Evolutionary conservation across 208 protist species (phyloP), one percentile per base, ranked within the genome.

Genomic region (Trypanosoma rangeli): DNA sequence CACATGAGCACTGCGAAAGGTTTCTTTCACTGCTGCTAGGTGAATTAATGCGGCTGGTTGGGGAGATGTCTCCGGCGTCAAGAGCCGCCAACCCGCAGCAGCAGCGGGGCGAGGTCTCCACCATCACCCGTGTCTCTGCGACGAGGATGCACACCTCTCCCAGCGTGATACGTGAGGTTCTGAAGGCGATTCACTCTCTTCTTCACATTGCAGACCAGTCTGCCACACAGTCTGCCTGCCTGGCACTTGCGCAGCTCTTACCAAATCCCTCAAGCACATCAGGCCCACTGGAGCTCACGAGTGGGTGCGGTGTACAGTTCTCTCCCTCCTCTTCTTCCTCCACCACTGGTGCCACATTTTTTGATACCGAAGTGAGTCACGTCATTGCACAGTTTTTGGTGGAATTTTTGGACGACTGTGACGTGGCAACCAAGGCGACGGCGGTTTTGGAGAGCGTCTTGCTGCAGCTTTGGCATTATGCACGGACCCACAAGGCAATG

Each of bases 11-110:
- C 63, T 80, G 72, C 62, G 79, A 84, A 44, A 68, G 71, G 72
- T 90, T 83, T 79, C 37, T 92, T 35, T 82, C 80, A 12, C 75
- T 78, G 33, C 79, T 94, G 35, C 61, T 94, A 28, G 66, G 76
- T 20, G 80, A 80, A 24, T 61, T 89, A 16, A 68, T 88, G 39
- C 64, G 64, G 44, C 65, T 66, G 31, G 49, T 67, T 49, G 64
- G 29, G 28, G 52, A 68, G 33, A 48, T 50, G 10, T 50, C 57
- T 7, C 9, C 54, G 46, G 46, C 26, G 7, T n/a, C 29, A 16
- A 13, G 12, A 20, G 22, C 50, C 26, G 24, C 16, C 26, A 55
- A 10, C 10, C 2, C 15, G 29, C 46, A 48, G 31, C 13, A 24
- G 20, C 22, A 39, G 39, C 9, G 3, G 60, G 9, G 10, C 44